Evolutionary conservation across 2,329 filamentous ascomycete genomes (phyloP), one percentile per base, ranked within the genome.

Genomic region (Fusarium marasasianum): DNA sequence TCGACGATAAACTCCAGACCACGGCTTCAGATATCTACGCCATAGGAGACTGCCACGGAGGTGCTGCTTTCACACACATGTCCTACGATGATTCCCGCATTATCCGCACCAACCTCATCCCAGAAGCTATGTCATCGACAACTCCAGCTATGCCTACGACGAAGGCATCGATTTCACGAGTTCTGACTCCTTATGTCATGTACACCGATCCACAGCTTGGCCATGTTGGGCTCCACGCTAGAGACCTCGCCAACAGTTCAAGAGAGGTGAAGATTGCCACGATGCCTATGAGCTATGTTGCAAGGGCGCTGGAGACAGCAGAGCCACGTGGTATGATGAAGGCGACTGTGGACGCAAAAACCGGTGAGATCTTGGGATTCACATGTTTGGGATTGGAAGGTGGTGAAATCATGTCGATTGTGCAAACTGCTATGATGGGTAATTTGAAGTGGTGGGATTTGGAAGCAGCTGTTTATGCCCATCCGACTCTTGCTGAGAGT

Each of bases 81-180:
- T 87, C 86, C 8, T 89, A 88, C 79, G 87, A 89, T 77, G 87
- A 89, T 79, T 88, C 84, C 76, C 86, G 87, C 63, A 84, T 90
- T 77, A 74, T 89, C 51, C 81, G 83, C 31, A 79, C 81, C 67
- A 88, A 87, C 68, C 74, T 88, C 53, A 73, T 86, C 43, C 75
- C 78, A 43, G 66, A 69, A 10, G 57, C 74, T 29, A 71, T 78
- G n/a, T 58, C 73, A 31, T 40, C 73, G 51, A 76, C 76, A 6
- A 77, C 77, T 22, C 77, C 78, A 31, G 63, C 79, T 22, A 76
- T 80, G 48, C 74, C 77, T 20, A 77, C 74, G 5, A 75, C 76
- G 2, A 59, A 79, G 22, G 69, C 72, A 29, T 73, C 76, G n/a
- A 66, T 66, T 9, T 79, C 79, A 13, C 78, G 82, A 60, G 77